Conservation (phyloP, 2,329 filamentous ascomycete species). For the Chaetothyriales sp. region DNA sequence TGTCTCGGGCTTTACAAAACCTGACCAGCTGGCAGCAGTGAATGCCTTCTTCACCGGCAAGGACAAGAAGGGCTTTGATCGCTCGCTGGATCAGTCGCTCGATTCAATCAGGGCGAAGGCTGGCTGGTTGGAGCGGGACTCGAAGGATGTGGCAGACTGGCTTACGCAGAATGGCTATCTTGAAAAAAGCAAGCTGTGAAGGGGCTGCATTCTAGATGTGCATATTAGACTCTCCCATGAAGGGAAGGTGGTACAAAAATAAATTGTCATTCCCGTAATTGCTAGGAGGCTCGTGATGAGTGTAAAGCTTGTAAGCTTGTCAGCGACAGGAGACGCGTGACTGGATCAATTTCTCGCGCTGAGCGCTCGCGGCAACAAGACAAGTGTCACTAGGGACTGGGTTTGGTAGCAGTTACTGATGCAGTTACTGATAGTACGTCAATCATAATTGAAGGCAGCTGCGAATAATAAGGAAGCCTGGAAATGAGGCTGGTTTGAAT, state of each 20-base stretch:
- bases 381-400: too few species aligned
- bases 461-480: too few species aligned
- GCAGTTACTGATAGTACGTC: too few species aligned
- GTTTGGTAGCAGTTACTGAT: too few species aligned
- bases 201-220: neutral
- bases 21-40: constrained; percentile 60
- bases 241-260: neutral
- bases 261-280: neutral
- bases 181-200: constrained; percentile 7
- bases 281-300: neutral
- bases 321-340: too few species aligned
- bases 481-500: too few species aligned
- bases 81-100: constrained; percentile 74
- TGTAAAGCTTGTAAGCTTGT: too few species aligned
- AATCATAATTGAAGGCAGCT: too few species aligned
- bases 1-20: constrained; percentile 63
- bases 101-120: constrained; percentile 76
- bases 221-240: neutral
- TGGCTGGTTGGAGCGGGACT: constrained; percentile 63
- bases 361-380: too few species aligned
- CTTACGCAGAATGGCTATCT: constrained; percentile 49
- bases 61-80: constrained; percentile 76
- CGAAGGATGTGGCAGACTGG: constrained; percentile 60
- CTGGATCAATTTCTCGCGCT: too few species aligned
- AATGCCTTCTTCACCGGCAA: constrained; percentile 67